These are phyloP conservation scores for Candida xiaguanensis DNA, from an alignment of 805 yeast genomes.

Conservation along the genomic window DNA sequence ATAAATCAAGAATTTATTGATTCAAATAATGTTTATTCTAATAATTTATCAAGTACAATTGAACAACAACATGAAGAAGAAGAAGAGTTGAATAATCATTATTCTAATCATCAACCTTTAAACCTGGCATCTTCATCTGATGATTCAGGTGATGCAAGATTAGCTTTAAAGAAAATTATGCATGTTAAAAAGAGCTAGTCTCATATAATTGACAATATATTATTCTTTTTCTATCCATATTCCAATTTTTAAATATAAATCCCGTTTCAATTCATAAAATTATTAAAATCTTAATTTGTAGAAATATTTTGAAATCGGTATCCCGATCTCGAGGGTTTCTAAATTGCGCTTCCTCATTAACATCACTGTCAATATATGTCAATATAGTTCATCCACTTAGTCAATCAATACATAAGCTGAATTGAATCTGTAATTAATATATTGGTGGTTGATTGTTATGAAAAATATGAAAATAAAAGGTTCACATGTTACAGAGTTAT, in stretches of 20 bases:
- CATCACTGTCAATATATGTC: no score
- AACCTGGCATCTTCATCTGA: constrained; percentile 14
- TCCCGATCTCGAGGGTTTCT: no score
- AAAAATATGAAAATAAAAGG: no score
- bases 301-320: no score
- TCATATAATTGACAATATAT: no score
- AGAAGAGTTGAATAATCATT: background rate
- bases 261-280: background rate
- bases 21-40: background rate
- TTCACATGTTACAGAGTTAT: no score
- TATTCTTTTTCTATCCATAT: background rate
- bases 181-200: constrained; percentile 28
- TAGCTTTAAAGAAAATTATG: constrained; percentile 34
- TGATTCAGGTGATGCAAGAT: constrained; percentile 35
- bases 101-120: constrained; percentile 9
- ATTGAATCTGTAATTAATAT: no score
- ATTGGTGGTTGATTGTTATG: no score
- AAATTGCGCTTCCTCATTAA: no score
- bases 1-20: constrained; percentile 20
- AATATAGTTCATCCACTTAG: no score
- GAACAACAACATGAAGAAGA: background rate
- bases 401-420: no score
- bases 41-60: background rate
- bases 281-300: no score
- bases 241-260: background rate